A percentile compares a stretch with the other conserved stretches of the same genome.
These are phyloP conservation scores for Globisporangium carolinianum DNA, from an alignment of 352 stramenopile species.

Conservation along the genomic window DNA sequence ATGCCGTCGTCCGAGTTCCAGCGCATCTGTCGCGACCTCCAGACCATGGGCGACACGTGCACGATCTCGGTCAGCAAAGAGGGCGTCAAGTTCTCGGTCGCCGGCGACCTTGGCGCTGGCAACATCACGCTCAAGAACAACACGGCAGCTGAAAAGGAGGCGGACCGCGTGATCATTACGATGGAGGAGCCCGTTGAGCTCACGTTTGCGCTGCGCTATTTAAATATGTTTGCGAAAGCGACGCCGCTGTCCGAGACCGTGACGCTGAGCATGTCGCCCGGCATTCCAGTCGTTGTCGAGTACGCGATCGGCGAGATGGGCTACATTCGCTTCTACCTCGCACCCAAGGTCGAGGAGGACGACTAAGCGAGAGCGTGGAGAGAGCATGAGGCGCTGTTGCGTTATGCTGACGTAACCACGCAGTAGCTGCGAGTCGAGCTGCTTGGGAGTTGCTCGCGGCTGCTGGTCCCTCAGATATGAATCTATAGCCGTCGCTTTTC, in stretches of 20 bases:
- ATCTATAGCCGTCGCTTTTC: neutral
- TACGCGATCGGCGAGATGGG: conserved; percentile 97
- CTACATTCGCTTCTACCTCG: conserved; percentile 98
- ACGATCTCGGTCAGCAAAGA: conserved; percentile 96
- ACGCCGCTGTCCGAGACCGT: conserved; percentile 93
- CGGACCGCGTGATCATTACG: conserved; percentile 93
- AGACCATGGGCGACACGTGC: conserved; percentile 98
- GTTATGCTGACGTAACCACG: too few species aligned
- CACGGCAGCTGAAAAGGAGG: conserved; percentile 82
- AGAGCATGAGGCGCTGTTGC: too few species aligned
- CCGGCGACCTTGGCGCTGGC: conserved; percentile 94
- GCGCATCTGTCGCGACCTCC: conserved; percentile 97
- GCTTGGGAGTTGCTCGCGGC: too few species aligned
- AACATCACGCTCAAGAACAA: conserved; percentile 94
- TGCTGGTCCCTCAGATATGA: neutral
- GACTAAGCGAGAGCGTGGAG: conserved; percentile 36
- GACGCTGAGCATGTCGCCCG: conserved; percentile 96
- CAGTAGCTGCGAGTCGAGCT: too few species aligned
- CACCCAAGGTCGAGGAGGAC: conserved; percentile 99
- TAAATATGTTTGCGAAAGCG: conserved; percentile 99
- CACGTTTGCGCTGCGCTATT: conserved; percentile 98
- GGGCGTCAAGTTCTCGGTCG: conserved; percentile 96
- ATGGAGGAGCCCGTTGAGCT: conserved; percentile 99
- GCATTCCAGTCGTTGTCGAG: conserved; percentile 98
- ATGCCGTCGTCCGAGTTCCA: conserved; percentile 98